A percentile compares a stretch with the other conserved stretches of the same genome.
phyloP scores from a whole-genome alignment of 495 filamentous ascomycete species.

The Daldinia vernicosa region DNA sequence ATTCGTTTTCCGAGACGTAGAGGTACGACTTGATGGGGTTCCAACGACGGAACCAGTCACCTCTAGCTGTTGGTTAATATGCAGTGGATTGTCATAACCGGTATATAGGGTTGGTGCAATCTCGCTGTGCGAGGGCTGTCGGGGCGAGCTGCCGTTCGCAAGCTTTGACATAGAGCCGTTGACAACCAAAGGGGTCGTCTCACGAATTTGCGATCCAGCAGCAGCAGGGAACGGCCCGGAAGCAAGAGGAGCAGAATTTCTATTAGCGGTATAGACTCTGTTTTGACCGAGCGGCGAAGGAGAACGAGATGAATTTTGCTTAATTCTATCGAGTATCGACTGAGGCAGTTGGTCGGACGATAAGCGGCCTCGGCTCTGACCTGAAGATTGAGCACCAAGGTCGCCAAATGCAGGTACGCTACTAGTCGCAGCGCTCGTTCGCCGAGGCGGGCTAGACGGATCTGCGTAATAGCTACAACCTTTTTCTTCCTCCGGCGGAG shows the following conservation, averaged over 20 bases:
- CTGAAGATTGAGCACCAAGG: constrained; percentile 43
- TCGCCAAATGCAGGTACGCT: constrained; percentile 57
- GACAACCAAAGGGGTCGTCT: constrained; percentile 55
- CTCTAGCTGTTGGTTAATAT: constrained; percentile 50
- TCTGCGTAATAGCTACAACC: constrained; percentile 39
- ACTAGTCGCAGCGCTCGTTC: constrained; percentile 48
- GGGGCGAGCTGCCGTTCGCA: constrained; percentile 29
- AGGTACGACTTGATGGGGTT: constrained; percentile 26
- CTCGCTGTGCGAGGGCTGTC: constrained; percentile 44
- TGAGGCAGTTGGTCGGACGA: constrained; percentile 62
- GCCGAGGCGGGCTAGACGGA: constrained; percentile 46
- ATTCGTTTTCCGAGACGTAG: constrained; percentile 34
- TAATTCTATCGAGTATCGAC: constrained; percentile 60
- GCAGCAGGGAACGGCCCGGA: constrained; percentile 48
- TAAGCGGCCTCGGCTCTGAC: constrained; percentile 52
- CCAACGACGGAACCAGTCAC: constrained; percentile 34
- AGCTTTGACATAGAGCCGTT: constrained; percentile 54
- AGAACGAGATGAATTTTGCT: constrained; percentile 59
- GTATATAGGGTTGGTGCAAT: constrained; percentile 37
- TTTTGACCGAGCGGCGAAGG: constrained; percentile 62
- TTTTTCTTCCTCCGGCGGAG: constrained; percentile 53
- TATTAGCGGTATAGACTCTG: constrained; percentile 55
- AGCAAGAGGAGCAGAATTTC: constrained; percentile 50
- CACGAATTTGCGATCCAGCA: constrained; percentile 43
- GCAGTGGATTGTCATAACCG: constrained; percentile 52